Percentiles rank a stretch among this genome's conserved stretches.
These are phyloP conservation scores for Digitaria exilis DNA, from an alignment of 202 grass and related monocot species.

Conservation along the genomic window DNA sequence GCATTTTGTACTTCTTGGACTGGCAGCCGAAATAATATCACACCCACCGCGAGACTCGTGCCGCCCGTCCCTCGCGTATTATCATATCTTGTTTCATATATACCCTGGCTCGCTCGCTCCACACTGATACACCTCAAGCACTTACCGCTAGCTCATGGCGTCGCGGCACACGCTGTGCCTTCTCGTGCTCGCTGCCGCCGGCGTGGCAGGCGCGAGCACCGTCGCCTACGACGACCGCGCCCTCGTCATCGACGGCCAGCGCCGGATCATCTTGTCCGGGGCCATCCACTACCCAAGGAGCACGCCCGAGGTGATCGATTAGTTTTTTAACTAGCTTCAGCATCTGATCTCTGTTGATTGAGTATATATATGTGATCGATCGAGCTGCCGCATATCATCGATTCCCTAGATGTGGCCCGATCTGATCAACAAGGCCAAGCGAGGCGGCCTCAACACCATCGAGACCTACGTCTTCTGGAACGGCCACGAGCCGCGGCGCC, in stretches of 20 bases:
- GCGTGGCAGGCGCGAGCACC: constrained; percentile 5
- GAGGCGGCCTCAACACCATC: constrained; percentile 70
- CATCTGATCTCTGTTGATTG: too few species aligned
- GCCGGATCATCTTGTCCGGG: constrained; percentile 64
- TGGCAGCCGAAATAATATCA: too few species aligned
- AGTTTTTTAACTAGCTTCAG: too few species aligned
- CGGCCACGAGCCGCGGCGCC: constrained; percentile 60
- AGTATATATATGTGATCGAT: not conserved
- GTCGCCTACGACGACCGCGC: constrained; percentile 47
- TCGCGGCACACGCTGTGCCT: not conserved
- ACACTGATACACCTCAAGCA: too few species aligned
- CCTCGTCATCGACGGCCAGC: constrained; percentile 64
- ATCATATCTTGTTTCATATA: too few species aligned
- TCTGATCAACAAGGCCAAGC: constrained; percentile 61
- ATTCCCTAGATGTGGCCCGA: constrained; percentile 68
- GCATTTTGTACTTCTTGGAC: too few species aligned
- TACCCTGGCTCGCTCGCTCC: too few species aligned
- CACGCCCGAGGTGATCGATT: constrained; percentile 53
- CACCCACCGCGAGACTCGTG: too few species aligned
- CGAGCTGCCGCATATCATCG: too few species aligned
- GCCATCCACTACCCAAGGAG: constrained; percentile 86
- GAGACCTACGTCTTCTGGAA: constrained; percentile 96
- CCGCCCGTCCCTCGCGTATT: too few species aligned
- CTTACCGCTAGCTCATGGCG: not conserved
- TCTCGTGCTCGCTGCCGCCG: not conserved